These are phyloP conservation scores for Leccinellum luteum DNA, from an alignment of 768 basidiomycete species.

Conservation along the genomic window DNA sequence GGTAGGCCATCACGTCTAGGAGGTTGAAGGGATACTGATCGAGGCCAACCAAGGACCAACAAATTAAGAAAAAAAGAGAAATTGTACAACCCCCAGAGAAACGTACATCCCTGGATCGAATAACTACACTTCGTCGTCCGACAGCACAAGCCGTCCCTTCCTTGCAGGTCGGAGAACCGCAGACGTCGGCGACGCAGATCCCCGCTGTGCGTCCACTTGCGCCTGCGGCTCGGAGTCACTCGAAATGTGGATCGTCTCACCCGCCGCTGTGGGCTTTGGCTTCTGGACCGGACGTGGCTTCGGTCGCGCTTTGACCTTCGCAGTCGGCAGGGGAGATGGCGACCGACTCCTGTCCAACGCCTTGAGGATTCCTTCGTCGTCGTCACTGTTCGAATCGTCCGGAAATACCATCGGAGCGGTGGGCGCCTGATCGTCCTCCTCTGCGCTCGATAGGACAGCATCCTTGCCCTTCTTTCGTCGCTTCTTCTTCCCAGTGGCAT, in stretches of 20 bases:
- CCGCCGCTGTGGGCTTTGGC: conserved; percentile 8
- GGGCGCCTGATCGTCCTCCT: conserved; percentile 28
- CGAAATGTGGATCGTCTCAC: conserved; percentile 19
- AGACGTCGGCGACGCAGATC: neutral
- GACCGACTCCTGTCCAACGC: conserved; percentile 25
- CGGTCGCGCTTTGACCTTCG: conserved; percentile 24
- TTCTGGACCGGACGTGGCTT: conserved; percentile 44
- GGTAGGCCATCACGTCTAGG: neutral
- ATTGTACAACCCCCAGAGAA: conserved; percentile 3
- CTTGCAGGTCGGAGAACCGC: conserved; percentile 15
- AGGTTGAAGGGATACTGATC: conserved; percentile 6
- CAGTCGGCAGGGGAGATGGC: conserved; percentile 15
- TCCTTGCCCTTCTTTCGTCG: conserved; percentile 47
- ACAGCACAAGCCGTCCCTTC: conserved; percentile 34
- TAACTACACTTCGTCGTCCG: conserved; percentile 37
- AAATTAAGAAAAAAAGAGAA: neutral
- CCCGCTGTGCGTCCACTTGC: neutral
- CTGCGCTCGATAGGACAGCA: conserved; percentile 43
- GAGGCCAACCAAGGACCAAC: neutral
- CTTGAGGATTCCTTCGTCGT: conserved; percentile 26
- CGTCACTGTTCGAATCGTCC: conserved; percentile 16
- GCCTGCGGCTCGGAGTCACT: conserved; percentile 19
- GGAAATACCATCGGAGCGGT: conserved; percentile 13
- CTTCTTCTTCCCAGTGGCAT: conserved; percentile 52
- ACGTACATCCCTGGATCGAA: conserved; percentile 10